Evolutionary conservation across 257 asterid species (phyloP), one percentile per base, ranked within the genome.

Genomic region (Nicotiana paniculata): DNA sequence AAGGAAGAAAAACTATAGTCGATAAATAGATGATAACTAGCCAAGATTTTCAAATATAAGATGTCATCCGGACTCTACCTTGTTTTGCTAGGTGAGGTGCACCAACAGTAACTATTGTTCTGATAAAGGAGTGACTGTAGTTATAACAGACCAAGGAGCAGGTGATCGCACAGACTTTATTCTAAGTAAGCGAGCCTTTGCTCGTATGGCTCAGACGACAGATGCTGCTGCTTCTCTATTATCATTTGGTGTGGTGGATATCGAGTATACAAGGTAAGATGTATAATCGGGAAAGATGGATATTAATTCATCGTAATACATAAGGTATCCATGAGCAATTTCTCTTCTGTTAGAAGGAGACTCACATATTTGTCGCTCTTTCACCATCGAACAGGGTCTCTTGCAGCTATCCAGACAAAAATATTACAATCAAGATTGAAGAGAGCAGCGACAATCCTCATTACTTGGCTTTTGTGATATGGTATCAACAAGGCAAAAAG

Each of bases 401-500:
- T 17, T 95, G 98, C 89, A 93, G 85, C 92, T 95, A 93, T 72
- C 90, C 96, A 3, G 84, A 84, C 90, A 89, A 83, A 87, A 93
- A 93, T 79, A 91, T 91, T 37, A 88, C 96, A 24, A 83, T 93
- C 77, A 90, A 91, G 89, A 95, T 93, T 24, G 92, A 92, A 5
- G 95, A 91, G 48, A 90, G 77, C 88, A 95, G 98, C 90, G 88
- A 80, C 79, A 80, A 91, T 86, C 97, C 98, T 83, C 81, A 93
- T 81, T 95, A 95, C 84, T 84, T 93, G 83, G 97, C 92, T 66
- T 94, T 94, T 48, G 95, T 90, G 28, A 91, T 94, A 78, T 86
- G 92, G 98, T 80, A 93, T 74, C 97, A 94, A 80, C 96, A 92
- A 86, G 98, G 98, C 79, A 88, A 80, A 82, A 82, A 69, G 37